Evolutionary conservation across 2,329 filamentous ascomycete genomes (phyloP), one percentile per base, ranked within the genome.

Genomic region (Paecilomyces sp.): DNA sequence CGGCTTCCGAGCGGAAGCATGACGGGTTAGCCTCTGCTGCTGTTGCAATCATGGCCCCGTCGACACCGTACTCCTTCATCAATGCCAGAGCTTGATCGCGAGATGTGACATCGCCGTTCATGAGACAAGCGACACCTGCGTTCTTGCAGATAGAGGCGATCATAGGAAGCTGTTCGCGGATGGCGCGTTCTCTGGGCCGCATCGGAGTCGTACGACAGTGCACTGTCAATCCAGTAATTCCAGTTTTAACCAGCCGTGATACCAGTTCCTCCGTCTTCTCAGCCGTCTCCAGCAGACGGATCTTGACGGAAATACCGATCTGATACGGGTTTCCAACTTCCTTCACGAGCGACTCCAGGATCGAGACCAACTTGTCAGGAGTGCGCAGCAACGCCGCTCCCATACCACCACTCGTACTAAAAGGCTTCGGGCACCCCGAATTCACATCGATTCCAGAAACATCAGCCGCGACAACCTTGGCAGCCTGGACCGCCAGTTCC

Each of bases 141-240:
- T 92, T 87, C 63, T 84, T 87, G 70, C 94, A 99, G 1, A 96
- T 81, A 4, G 86, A 80, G 0, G 85, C 88, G 54, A 99, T 83
- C 90, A 96, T 96, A 60, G 83, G 83, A 62, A 99, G 80, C 75
- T 97, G 92, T 25, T 87, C 88, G 18, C 94, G 85, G 60, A 97
- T 91, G 2, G 93, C 94, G 25, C 86, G 83, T 76, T 97, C 92
- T 55, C 92, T 82, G 1, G 93, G 92, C 41, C 94, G 85, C 94
- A 99, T 99, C 1, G 92, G 91, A 5, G 92, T 93, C 0, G 94
- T 99, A 25, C 94, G 90, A 76, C 94, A 99, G 78, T 99, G 94
- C 0, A 99, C 85, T 0, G 94, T 97, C 64, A 99, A 79, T 0
- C 90, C 92, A 1, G 88, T 94, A 72, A 99, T 97, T 1, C 94